phyloP scores from a whole-genome alignment of 495 filamentous ascomycete genomes.

The Lepidopterella palustris region DNA sequence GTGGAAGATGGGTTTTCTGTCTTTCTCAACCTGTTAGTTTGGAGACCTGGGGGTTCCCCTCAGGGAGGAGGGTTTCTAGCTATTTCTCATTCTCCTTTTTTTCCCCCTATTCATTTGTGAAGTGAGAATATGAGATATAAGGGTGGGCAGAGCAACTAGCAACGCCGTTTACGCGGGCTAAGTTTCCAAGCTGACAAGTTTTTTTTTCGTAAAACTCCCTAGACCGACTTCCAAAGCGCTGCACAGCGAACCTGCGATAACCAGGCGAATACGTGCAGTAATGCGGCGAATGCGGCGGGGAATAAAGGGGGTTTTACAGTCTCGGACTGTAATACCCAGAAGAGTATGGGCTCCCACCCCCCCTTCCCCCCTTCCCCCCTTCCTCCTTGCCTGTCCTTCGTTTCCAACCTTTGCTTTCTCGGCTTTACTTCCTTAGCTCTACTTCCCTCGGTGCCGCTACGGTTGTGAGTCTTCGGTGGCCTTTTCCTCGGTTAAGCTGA shows the following conservation, averaged over 20 bases:
- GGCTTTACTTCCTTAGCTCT: neutral
- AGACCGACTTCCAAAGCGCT: constrained; percentile 20
- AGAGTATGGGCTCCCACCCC: constrained; percentile 3
- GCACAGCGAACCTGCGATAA: constrained; percentile 21
- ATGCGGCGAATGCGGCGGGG: constrained; percentile 10
- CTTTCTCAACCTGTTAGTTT: too few species aligned
- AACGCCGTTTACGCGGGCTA: too few species aligned
- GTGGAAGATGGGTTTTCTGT: too few species aligned
- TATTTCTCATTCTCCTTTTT: too few species aligned
- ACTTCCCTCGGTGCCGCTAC: neutral
- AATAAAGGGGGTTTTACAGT: constrained; percentile 11
- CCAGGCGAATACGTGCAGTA: constrained; percentile 17
- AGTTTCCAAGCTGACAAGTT: too few species aligned
- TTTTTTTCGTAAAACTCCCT: too few species aligned
- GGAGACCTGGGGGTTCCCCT: too few species aligned
- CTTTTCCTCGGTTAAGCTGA: neutral
- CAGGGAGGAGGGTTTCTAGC: too few species aligned
- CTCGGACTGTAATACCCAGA: constrained; percentile 19
- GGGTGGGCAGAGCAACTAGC: too few species aligned
- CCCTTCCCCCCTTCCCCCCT: neutral
- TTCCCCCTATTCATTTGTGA: too few species aligned
- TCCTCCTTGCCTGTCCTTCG: neutral
- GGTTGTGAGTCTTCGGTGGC: neutral
- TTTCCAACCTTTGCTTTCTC: neutral
- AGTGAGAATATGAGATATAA: too few species aligned